These are phyloP conservation scores for Colletotrichum nymphaeae DNA, from an alignment of 2,329 filamentous ascomycete species.

Conservation along the genomic window DNA sequence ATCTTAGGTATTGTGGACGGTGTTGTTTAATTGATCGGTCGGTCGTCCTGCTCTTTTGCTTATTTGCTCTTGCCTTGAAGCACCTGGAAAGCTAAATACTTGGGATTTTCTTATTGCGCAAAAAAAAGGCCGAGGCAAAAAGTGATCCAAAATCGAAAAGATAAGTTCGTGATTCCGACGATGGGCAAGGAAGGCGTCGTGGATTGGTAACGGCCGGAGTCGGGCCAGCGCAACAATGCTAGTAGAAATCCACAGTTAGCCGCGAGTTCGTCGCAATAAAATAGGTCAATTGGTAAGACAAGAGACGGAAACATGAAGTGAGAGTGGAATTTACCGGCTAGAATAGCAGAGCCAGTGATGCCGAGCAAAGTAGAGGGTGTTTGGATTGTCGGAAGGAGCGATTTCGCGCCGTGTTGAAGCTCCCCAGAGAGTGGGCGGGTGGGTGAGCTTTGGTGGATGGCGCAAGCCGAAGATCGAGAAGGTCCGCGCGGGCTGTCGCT, in stretches of 20 bases:
- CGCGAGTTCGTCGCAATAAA: neutral
- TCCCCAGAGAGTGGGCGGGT: neutral
- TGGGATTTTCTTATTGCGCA: neutral
- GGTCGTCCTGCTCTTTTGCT: neutral
- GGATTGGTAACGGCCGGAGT: conserved; percentile 9
- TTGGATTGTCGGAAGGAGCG: neutral
- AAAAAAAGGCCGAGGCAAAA: neutral
- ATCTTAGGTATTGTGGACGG: conserved; percentile 43
- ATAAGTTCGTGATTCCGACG: neutral
- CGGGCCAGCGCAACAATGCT: conserved; percentile 1
- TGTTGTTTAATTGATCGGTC: neutral
- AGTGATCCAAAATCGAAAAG: neutral
- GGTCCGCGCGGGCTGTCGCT: conserved; percentile 5
- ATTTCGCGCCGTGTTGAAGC: conserved; percentile 12
- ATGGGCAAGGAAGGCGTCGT: conserved; percentile 8
- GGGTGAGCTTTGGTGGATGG: neutral
- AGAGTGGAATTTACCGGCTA: neutral
- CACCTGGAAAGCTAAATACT: neutral
- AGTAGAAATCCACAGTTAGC: conserved; percentile 1
- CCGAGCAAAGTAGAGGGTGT: neutral
- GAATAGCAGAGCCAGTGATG: neutral
- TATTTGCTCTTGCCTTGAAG: neutral
- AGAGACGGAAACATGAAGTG: neutral
- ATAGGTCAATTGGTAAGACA: neutral
- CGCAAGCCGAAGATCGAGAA: conserved; percentile 13